phyloP scores from a whole-genome alignment of 345 rosid species.

The Hibiscus syriacus region DNA sequence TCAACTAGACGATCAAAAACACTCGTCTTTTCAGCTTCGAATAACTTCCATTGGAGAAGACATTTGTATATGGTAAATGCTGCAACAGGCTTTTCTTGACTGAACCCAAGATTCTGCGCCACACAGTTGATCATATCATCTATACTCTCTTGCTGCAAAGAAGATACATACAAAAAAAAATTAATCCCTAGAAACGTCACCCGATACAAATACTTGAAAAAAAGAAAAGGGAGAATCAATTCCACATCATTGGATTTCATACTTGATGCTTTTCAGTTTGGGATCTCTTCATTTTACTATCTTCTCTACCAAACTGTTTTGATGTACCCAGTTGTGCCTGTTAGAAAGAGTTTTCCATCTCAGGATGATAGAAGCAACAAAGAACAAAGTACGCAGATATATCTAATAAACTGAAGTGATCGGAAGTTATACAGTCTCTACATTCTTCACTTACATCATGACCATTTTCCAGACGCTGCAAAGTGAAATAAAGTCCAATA shows the following conservation, averaged over 20 bases:
- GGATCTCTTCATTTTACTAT: slow-evolving; percentile 49
- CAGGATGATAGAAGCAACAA: slow-evolving; percentile 14
- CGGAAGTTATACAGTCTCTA: slow-evolving; percentile 7
- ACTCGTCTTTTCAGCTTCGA: slow-evolving; percentile 89
- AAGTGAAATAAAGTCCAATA: slow-evolving; percentile 8
- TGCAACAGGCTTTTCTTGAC: slow-evolving; percentile 74
- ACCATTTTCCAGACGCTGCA: slow-evolving; percentile 72
- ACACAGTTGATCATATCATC: slow-evolving; percentile 66
- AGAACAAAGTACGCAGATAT: slow-evolving; percentile 1
- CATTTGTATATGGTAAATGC: slow-evolving; percentile 85
- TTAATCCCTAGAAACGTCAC: slow-evolving; percentile 3
- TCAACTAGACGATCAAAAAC: slow-evolving; percentile 91
- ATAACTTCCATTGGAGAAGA: slow-evolving; percentile 79
- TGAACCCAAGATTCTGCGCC: slow-evolving; percentile 54
- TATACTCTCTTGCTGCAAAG: slow-evolving; percentile 52
- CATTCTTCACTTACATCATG: slow-evolving; percentile 44
- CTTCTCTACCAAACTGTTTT: slow-evolving; percentile 46
- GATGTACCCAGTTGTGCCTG: slow-evolving; percentile 50
- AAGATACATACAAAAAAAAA: slow-evolving; percentile 2
- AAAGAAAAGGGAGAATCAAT: slow-evolving; percentile 1
- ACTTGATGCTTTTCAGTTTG: slow-evolving; percentile 65
- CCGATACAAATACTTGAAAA: neutral
- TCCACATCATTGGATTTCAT: slow-evolving; percentile 1
- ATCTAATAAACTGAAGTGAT: slow-evolving; percentile 2
- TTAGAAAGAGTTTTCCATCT: slow-evolving; percentile 14